Evolutionary conservation across 2,329 filamentous ascomycete species (phyloP).

Genomic region (Pseudocercospora eumusae): DNA sequence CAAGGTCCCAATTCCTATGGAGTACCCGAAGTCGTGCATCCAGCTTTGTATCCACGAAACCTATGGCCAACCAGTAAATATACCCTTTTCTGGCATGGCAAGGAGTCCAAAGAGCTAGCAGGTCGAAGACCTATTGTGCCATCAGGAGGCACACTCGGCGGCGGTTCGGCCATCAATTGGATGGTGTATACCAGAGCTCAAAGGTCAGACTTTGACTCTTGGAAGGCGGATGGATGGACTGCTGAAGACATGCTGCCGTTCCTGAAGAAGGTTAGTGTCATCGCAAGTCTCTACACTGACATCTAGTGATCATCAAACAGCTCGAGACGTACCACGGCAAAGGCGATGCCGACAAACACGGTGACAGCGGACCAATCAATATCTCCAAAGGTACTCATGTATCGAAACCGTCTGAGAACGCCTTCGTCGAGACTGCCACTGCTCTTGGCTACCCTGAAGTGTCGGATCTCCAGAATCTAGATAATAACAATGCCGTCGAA

Average conservation of each 20-base stretch:
- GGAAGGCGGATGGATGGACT: constrained; percentile 56
- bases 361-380: constrained; percentile 57
- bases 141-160: constrained; percentile 59
- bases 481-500: constrained; percentile 45
- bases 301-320: constrained; percentile 29
- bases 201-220: constrained; percentile 54
- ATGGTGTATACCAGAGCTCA: constrained; percentile 51
- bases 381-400: constrained; percentile 55
- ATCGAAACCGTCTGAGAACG: constrained; percentile 45
- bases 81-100: constrained; percentile 56
- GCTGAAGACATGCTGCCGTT: constrained; percentile 56
- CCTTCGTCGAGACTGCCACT: constrained; percentile 53
- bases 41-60: constrained; percentile 54
- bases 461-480: constrained; percentile 56
- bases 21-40: constrained; percentile 53
- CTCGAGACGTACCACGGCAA: constrained; percentile 59
- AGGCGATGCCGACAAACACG: constrained; percentile 52
- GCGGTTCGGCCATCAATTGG: constrained; percentile 52
- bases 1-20: constrained; percentile 56
- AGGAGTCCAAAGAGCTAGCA: constrained; percentile 49
- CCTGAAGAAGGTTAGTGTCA: constrained; percentile 51
- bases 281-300: not conserved
- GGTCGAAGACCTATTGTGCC: constrained; percentile 50
- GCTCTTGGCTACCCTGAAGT: constrained; percentile 55
- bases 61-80: constrained; percentile 53